Base-by-base conservation (phyloP, 2,329 filamentous ascomycete genomes). In the Plenodomus biglobosus region DNA sequence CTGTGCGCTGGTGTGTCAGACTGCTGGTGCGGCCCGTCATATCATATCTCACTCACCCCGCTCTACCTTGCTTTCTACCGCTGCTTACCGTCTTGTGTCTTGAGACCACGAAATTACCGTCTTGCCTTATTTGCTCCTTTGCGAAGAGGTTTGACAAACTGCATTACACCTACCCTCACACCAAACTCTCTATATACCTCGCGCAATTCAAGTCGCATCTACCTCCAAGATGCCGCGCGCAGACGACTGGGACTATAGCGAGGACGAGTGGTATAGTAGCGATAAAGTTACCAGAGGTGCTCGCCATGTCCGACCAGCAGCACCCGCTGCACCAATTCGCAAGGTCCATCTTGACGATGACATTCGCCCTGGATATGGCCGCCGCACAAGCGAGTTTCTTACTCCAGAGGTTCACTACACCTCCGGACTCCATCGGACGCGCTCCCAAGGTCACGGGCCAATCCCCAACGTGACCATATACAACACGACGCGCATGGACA, bases 391-490 rank as follows among this genome's bases (percentile, higher is more conserved):
- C 34, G 66, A 71, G 32, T 64, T 65, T 17, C 58, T 72, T 19
- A 49, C 44, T 11, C 69, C 68, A 1, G 63, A 70, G 38, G 52
- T 51, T 16, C 55, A 59, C 44, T 69, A 61, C 34, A 52, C 59
- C 1, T 54, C 57, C 36, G 66, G 68, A 36, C 70, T 77, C 15
- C 71, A 76, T 41, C 73, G 76, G 44, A 74, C 73, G 40, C 71
- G 75, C 48, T 77, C 75, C 15, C 69, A 72, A 36, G 76, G 76
- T 38, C 69, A 74, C 45, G 55, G 66, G 19, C 74, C 74, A 13
- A 65, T 65, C n/a, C 76, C 76, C 16, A 71, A 74, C 39, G 71
- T 78, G 53, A 75, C 75, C 56, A 76, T 77, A 52, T 73, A 75
- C 66, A 77, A 77, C 59, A 73, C 72, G 45, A 70, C 72, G 44